Evolutionary conservation across 106 monocot genomes (phyloP).

Genomic region (Narthecium ossifragum): DNA sequence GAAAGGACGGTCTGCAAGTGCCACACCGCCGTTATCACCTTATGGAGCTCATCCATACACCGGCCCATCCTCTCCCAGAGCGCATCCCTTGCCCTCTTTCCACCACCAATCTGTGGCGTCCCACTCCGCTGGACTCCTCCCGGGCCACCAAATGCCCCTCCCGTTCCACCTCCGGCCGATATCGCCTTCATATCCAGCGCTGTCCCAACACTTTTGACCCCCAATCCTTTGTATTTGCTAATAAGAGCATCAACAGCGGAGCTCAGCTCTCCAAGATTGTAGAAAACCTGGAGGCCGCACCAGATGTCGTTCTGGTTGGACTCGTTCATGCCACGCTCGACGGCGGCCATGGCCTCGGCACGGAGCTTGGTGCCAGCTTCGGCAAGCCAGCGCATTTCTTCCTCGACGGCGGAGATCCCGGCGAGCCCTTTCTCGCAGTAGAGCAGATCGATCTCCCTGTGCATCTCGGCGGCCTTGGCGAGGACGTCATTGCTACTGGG

Average conservation of each 20-base stretch:
- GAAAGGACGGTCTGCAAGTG: slow-evolving; percentile 82
- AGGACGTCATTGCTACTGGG: slow-evolving; percentile 38
- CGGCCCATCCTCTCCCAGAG: slow-evolving; percentile 88
- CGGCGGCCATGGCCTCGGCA: slow-evolving; percentile 60
- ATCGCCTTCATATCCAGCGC: slow-evolving; percentile 96
- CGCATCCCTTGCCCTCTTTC: slow-evolving; percentile 69
- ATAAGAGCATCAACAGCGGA: slow-evolving; percentile 69
- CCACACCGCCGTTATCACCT: slow-evolving; percentile 78
- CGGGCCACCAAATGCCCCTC: slow-evolving; percentile 39
- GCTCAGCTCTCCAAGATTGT: slow-evolving; percentile 84
- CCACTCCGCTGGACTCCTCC: slow-evolving; percentile 89
- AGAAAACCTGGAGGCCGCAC: slow-evolving; percentile 96
- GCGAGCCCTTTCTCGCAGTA: slow-evolving; percentile 61
- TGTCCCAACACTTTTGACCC: slow-evolving; percentile 63
- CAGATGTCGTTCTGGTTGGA: slow-evolving; percentile 92
- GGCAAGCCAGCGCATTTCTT: slow-evolving; percentile 69
- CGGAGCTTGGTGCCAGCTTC: slow-evolving; percentile 53
- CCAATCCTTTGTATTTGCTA: slow-evolving; percentile 56
- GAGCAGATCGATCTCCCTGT: slow-evolving; percentile 65
- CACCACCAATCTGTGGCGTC: slow-evolving; percentile 83
- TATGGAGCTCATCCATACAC: slow-evolving; percentile 86
- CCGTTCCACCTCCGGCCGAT: slow-evolving; percentile 17
- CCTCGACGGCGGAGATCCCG: slow-evolving; percentile 76
- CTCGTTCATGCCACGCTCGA: slow-evolving; percentile 85
- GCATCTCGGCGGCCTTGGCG: slow-evolving; percentile 87